These are phyloP conservation scores for Rubia peregrina DNA, from an alignment of 305 asterid species.

Conservation along the genomic window DNA sequence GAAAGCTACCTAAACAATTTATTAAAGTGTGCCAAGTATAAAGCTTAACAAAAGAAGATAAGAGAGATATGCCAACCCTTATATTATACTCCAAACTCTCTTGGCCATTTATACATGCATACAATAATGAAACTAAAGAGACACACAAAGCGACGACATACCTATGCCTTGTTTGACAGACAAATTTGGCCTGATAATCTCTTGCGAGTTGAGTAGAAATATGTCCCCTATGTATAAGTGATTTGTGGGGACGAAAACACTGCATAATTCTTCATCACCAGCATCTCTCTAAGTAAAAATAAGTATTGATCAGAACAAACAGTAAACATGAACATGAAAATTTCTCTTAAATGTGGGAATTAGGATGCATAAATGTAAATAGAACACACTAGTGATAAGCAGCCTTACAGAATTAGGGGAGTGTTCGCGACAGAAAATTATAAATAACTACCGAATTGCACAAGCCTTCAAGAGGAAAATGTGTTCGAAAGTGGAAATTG, in stretches of 20 bases:
- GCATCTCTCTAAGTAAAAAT: slow-evolving; percentile 53
- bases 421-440: background rate
- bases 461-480: background rate
- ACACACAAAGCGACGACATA: slow-evolving; percentile 18
- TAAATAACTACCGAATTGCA: background rate
- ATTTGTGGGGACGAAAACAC: slow-evolving; percentile 89
- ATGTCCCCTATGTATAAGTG: slow-evolving; percentile 89
- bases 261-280: slow-evolving; percentile 85
- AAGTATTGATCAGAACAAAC: slow-evolving; percentile 16
- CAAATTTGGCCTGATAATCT: slow-evolving; percentile 84
- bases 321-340: slow-evolving; percentile 10
- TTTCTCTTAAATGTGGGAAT: background rate
- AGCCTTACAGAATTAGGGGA: background rate
- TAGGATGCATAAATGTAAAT: background rate
- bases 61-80: background rate
- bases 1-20: background rate
- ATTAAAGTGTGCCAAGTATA: background rate
- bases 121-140: slow-evolving; percentile 7
- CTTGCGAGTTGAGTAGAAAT: slow-evolving; percentile 70
- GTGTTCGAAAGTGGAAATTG: background rate
- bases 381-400: background rate
- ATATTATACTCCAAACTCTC: background rate
- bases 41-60: background rate
- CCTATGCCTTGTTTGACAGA: slow-evolving; percentile 95
- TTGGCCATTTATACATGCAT: background rate